These are phyloP conservation scores for Trichomonascaceae sp. DNA, from an alignment of 1,139 yeast genomes.

Conservation along the genomic window DNA sequence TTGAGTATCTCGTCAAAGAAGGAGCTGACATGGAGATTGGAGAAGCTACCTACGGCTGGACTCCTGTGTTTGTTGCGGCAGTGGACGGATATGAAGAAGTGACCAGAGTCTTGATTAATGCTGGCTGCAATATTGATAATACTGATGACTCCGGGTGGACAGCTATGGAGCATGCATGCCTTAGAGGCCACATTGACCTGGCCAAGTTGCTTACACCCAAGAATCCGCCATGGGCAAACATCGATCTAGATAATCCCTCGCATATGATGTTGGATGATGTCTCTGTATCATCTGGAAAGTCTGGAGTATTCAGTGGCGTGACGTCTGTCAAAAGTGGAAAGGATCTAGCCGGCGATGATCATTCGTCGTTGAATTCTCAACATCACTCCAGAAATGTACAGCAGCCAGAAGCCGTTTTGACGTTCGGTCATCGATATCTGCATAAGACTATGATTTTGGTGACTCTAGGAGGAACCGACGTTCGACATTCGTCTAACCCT, in stretches of 20 bases:
- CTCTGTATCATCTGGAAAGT: not conserved
- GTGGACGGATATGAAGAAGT: conserved; percentile 69
- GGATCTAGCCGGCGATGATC: conserved; percentile 5
- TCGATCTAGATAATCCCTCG: not conserved
- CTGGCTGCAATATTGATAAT: conserved; percentile 44
- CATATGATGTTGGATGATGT: conserved; percentile 4
- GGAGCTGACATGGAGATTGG: conserved; percentile 72
- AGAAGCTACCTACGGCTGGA: conserved; percentile 86
- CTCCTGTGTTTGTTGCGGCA: conserved; percentile 87
- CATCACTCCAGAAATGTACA: not conserved
- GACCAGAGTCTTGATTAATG: conserved; percentile 48
- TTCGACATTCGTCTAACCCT: conserved; percentile 54
- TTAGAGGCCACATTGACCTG: conserved; percentile 77
- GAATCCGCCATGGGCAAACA: conserved; percentile 3
- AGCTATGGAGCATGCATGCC: conserved; percentile 91
- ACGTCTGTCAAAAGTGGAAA: conserved; percentile 11
- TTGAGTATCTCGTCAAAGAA: conserved; percentile 45
- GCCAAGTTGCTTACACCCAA: conserved; percentile 54
- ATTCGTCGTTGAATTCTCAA: not conserved
- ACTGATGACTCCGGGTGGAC: conserved; percentile 92
- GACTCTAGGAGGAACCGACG: conserved; percentile 83
- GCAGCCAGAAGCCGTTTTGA: conserved; percentile 36
- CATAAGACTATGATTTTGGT: conserved; percentile 63
- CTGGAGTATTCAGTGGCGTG: conserved; percentile 4
- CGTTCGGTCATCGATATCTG: conserved; percentile 80